Evolutionary conservation across 2,329 filamentous ascomycete genomes (phyloP).

Genomic region (Hymenoscyphus salicellus): DNA sequence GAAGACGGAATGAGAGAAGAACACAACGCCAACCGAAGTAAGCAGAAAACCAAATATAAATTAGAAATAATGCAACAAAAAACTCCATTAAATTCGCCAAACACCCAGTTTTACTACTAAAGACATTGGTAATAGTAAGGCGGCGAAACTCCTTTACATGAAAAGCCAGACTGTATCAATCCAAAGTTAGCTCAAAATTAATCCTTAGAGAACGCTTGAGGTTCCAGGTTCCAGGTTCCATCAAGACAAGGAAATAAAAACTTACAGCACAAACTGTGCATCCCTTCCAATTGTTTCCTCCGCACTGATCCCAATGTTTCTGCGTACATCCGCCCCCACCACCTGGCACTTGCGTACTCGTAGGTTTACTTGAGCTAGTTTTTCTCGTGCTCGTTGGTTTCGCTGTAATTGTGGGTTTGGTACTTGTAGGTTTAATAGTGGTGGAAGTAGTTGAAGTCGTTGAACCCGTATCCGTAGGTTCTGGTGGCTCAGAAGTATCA

Average conservation of each 20-base stretch:
- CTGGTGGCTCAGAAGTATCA: neutral
- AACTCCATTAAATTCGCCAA: neutral
- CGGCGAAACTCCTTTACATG: conserved; percentile 18
- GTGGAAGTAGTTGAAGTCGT: neutral
- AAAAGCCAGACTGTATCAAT: conserved; percentile 10
- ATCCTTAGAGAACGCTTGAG: neutral
- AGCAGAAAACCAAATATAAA: neutral
- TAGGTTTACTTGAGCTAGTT: neutral
- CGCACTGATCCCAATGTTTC: conserved; percentile 25
- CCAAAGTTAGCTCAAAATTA: neutral
- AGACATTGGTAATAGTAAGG: conserved; percentile 24
- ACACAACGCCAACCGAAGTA: neutral
- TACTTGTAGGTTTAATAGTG: neutral
- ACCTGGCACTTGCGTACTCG: neutral
- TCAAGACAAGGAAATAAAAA: neutral
- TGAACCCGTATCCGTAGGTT: conserved; percentile 1
- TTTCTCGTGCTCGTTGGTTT: conserved; percentile 3
- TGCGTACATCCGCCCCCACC: conserved; percentile 12
- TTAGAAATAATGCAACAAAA: neutral
- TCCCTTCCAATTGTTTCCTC: conserved; percentile 23
- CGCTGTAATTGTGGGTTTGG: neutral
- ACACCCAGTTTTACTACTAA: neutral
- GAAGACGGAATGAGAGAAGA: no score
- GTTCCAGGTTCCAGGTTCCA: neutral
- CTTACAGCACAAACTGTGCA: conserved; percentile 22